Evolutionary conservation across 108 stramenopile species (phyloP).

Genomic region (Epipyxis sp.): DNA sequence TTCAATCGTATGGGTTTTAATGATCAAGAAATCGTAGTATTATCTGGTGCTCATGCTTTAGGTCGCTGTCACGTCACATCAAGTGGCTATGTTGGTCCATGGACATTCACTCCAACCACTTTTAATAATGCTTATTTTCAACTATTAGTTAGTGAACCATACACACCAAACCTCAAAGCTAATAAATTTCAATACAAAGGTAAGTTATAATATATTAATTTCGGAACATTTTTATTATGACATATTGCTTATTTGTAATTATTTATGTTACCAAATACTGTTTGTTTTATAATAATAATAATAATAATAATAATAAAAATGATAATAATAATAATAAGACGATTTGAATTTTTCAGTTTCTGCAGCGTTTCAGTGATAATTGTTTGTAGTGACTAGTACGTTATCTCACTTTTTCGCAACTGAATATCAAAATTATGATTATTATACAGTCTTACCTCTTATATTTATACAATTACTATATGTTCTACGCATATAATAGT

Average conservation of each 20-base stretch:
- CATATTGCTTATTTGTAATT: slow-evolving; percentile 1
- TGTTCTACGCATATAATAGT: background rate
- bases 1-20: slow-evolving; percentile 55
- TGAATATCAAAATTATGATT: too few species aligned
- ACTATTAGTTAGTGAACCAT: slow-evolving; percentile 57
- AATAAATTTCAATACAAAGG: slow-evolving; percentile 73
- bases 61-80: too few species aligned
- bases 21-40: slow-evolving; percentile 54
- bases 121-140: slow-evolving; percentile 77
- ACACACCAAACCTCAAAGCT: slow-evolving; percentile 61
- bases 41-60: slow-evolving; percentile 52
- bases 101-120: slow-evolving; percentile 68
- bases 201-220: slow-evolving; percentile 46
- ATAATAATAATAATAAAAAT: too few species aligned
- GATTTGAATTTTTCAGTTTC: too few species aligned
- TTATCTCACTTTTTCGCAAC: too few species aligned
- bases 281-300: too few species aligned
- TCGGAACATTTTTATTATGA: slow-evolving; percentile 68
- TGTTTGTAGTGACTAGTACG: too few species aligned
- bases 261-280: too few species aligned
- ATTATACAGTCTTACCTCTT: too few species aligned
- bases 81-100: slow-evolving; percentile 72
- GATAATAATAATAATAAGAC: too few species aligned
- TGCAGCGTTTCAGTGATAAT: too few species aligned
- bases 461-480: slow-evolving; percentile 39